These are phyloP conservation scores for Fusarium bactridioides DNA, from an alignment of 2,329 filamentous ascomycete genomes.

Conservation along the genomic window DNA sequence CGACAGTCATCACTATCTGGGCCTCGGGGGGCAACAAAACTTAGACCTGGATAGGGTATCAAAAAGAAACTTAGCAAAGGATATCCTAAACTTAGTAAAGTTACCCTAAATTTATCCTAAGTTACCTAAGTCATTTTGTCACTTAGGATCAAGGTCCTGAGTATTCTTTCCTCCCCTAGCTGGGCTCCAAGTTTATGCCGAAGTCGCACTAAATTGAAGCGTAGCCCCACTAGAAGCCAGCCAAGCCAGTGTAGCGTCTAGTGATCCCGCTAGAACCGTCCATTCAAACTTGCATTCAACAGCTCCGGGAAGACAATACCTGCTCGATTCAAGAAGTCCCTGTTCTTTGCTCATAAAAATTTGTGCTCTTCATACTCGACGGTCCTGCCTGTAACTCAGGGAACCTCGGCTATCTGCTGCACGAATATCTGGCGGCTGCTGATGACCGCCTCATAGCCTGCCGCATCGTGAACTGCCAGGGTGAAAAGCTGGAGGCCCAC, in stretches of 20 bases:
- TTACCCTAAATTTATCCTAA: too few species aligned
- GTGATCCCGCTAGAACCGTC: background rate
- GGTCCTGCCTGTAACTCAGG: background rate
- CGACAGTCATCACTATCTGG: background rate
- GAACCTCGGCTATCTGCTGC: background rate
- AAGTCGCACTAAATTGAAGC: constrained; percentile 30
- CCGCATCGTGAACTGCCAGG: constrained; percentile 31
- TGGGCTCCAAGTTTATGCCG: constrained; percentile 1
- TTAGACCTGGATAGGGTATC: too few species aligned
- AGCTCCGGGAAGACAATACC: background rate
- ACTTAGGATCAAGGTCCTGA: too few species aligned
- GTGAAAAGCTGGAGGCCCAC: constrained; percentile 43
- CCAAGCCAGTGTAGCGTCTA: background rate
- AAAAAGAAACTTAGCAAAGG: too few species aligned
- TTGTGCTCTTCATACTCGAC: background rate
- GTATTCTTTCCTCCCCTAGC: background rate
- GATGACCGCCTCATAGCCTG: constrained; percentile 16
- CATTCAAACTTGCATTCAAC: constrained; percentile 2
- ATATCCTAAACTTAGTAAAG: too few species aligned
- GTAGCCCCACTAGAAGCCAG: constrained; percentile 30
- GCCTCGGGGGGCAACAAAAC: too few species aligned
- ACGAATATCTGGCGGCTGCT: constrained; percentile 7
- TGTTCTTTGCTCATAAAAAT: background rate
- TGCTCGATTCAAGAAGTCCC: background rate
- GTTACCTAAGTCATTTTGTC: too few species aligned